Evolutionary conservation across 2,329 filamentous ascomycete species (phyloP).

Genomic region (Alternaria arbusti): DNA sequence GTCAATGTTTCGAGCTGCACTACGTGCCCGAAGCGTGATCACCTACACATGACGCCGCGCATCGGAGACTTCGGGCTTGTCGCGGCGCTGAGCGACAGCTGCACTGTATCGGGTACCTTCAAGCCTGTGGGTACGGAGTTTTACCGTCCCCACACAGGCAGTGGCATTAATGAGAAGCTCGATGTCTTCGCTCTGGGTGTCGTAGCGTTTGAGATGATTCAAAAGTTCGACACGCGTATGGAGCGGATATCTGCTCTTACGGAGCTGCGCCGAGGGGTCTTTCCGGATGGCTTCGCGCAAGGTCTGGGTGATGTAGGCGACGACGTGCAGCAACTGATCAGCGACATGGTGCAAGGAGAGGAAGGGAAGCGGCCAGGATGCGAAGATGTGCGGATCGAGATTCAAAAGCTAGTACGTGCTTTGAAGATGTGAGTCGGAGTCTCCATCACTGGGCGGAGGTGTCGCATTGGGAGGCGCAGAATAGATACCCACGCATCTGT

Average conservation of each 20-base stretch:
- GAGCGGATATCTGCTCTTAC: conserved; percentile 48
- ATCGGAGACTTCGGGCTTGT: conserved; percentile 74
- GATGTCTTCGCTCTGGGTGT: conserved; percentile 69
- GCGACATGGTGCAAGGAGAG: conserved; percentile 41
- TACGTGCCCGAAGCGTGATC: conserved; percentile 49
- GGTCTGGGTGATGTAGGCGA: conserved; percentile 26
- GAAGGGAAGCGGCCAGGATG: conserved; percentile 39
- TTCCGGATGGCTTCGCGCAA: conserved; percentile 38
- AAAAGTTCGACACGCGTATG: conserved; percentile 54
- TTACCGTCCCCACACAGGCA: conserved; percentile 59
- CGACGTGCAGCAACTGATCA: conserved; percentile 33
- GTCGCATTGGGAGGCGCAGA: neutral
- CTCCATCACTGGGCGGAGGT: neutral
- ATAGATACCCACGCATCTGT: neutral
- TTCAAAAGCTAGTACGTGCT: conserved; percentile 25
- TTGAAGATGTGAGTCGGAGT: conserved; percentile 13
- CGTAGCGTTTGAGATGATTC: conserved; percentile 67
- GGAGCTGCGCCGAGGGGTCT: conserved; percentile 38
- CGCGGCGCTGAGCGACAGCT: conserved; percentile 56
- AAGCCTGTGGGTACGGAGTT: conserved; percentile 67
- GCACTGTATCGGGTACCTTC: conserved; percentile 25
- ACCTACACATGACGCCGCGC: conserved; percentile 61
- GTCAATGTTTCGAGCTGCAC: conserved; percentile 56
- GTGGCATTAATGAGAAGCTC: conserved; percentile 56
- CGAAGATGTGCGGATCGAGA: conserved; percentile 34